Conservation (phyloP, 345 rosid species). For the Punica granatum region DNA sequence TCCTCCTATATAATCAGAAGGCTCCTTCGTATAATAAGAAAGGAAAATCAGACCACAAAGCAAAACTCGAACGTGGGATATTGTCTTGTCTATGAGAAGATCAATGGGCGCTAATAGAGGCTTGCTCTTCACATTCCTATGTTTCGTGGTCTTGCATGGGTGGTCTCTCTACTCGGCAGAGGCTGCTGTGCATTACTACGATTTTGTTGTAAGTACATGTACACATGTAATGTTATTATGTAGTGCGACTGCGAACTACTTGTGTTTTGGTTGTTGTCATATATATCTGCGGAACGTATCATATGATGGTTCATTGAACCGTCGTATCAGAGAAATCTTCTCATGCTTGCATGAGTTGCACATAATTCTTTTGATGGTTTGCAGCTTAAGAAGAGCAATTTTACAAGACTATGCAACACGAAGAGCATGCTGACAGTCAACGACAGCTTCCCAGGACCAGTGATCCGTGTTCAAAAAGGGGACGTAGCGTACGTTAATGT, state of each 20-base stretch:
- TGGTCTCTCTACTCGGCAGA: constrained; percentile 4
- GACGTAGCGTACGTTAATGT: constrained; percentile 18
- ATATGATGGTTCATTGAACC: too few relatives aligned
- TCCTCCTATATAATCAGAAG: too few relatives aligned
- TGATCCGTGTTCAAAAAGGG: constrained; percentile 12
- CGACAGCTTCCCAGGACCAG: constrained; percentile 28
- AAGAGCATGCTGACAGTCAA: constrained; percentile 29
- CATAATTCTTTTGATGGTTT: not conserved
- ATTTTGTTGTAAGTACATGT: constrained; percentile 11
- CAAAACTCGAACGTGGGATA: too few relatives aligned
- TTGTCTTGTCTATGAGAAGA: not conserved
- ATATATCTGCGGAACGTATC: too few relatives aligned
- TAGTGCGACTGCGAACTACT: too few relatives aligned
- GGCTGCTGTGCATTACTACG: constrained; percentile 9
- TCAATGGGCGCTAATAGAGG: not conserved
- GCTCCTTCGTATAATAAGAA: too few relatives aligned
- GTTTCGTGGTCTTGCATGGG: constrained; percentile 1
- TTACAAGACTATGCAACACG: constrained; percentile 22
- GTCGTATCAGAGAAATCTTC: too few relatives aligned
- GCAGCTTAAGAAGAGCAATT: constrained; percentile 24
- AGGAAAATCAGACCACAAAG: too few relatives aligned
- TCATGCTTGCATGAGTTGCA: too few relatives aligned
- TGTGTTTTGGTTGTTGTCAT: too few relatives aligned
- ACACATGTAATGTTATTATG: not conserved
- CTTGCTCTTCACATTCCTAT: not conserved